Evolutionary conservation across 2,329 filamentous ascomycete species (phyloP).

Genomic region (Aspergillus candidus): DNA sequence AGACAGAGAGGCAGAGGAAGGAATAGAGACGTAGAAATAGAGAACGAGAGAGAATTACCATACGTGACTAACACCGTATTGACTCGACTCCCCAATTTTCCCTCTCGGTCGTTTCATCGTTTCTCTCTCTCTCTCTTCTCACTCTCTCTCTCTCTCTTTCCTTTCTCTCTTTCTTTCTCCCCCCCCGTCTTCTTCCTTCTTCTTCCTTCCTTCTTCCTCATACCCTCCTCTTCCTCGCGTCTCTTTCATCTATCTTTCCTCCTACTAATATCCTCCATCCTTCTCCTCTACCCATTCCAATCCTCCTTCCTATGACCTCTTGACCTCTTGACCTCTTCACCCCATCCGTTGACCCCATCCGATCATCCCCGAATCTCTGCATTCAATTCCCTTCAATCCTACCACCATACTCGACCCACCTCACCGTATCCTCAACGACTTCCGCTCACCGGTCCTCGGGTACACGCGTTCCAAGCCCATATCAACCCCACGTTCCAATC

Average conservation of each 20-base stretch:
- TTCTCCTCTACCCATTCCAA: neutral
- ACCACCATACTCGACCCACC: neutral
- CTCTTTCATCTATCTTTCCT: constrained; percentile 3
- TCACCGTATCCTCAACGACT: neutral
- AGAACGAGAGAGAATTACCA: neutral
- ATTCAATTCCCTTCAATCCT: neutral
- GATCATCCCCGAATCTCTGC: constrained; percentile 1
- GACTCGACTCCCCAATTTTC: constrained; percentile 9
- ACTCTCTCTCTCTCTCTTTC: constrained; percentile 10
- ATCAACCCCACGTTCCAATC: neutral
- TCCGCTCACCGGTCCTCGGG: neutral
- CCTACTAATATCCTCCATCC: constrained; percentile 1
- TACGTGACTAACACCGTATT: neutral
- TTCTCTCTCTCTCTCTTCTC: constrained; percentile 10
- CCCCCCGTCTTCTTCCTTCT: constrained; percentile 6
- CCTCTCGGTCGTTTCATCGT: constrained; percentile 17
- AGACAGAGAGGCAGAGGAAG: neutral
- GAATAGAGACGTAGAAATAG: neutral
- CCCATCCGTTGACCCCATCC: constrained; percentile 5
- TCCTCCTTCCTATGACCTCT: constrained; percentile 2
- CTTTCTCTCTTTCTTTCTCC: constrained; percentile 14
- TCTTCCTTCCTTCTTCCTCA: neutral
- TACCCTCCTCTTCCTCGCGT: constrained; percentile 6
- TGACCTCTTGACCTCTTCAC: constrained; percentile 9
- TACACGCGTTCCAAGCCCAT: neutral